phyloP scores from a whole-genome alignment of 345 rosid species.

The Cardamine resedifolia region DNA sequence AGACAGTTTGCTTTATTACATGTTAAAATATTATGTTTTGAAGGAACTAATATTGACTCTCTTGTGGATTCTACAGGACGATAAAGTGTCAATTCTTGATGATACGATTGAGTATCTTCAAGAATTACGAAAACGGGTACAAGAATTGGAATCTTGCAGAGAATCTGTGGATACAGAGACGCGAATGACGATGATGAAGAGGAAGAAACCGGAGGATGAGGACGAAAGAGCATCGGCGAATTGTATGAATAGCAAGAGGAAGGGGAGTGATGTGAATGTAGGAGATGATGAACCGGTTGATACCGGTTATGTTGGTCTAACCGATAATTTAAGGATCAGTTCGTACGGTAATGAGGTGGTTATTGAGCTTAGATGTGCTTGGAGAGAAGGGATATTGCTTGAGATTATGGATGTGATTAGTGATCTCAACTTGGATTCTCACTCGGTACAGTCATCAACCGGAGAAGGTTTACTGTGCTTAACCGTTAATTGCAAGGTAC shows the following conservation, averaged over 20 bases:
- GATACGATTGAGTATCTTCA: constrained; percentile 71
- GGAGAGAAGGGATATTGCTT: constrained; percentile 80
- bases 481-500: constrained; percentile 72
- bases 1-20: neutral
- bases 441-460: constrained; percentile 72
- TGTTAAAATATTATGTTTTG: neutral
- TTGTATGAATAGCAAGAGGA: constrained; percentile 65
- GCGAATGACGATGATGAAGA: constrained; percentile 33
- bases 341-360: constrained; percentile 50
- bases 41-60: neutral
- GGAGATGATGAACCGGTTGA: constrained; percentile 50
- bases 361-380: constrained; percentile 70
- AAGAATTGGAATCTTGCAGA: constrained; percentile 57
- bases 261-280: constrained; percentile 43
- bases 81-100: constrained; percentile 74
- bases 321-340: constrained; percentile 45
- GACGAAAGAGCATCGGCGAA: constrained; percentile 65
- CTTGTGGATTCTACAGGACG: constrained; percentile 49
- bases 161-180: constrained; percentile 41
- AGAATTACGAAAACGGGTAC: constrained; percentile 66
- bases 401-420: constrained; percentile 71
- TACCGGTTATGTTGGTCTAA: constrained; percentile 35
- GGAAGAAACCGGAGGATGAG: constrained; percentile 48
- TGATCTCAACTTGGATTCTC: constrained; percentile 68
- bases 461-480: constrained; percentile 59